phyloP scores from a whole-genome alignment of 768 basidiomycete genomes.

The Phanerochaete carnosa region DNA sequence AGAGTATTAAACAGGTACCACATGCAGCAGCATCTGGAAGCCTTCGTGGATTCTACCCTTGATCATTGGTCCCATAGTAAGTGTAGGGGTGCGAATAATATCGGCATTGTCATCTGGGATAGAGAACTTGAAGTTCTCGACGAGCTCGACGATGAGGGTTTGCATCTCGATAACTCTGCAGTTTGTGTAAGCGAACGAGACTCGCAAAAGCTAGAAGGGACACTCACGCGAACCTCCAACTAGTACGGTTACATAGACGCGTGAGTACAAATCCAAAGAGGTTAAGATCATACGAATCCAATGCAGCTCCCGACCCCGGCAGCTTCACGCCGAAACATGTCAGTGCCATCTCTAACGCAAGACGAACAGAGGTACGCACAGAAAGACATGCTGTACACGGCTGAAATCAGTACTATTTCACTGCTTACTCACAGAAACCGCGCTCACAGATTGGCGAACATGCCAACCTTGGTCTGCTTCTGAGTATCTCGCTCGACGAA shows the following conservation, averaged over 20 bases:
- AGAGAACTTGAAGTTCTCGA: slow-evolving; percentile 33
- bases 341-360: background rate
- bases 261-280: background rate
- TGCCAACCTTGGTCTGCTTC: slow-evolving; percentile 6
- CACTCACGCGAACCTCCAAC: background rate
- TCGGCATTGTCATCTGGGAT: slow-evolving; percentile 28
- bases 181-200: background rate
- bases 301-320: slow-evolving; percentile 3
- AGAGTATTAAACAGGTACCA: slow-evolving; percentile 9
- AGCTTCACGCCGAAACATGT: background rate
- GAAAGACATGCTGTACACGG: slow-evolving; percentile 4
- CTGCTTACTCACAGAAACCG: background rate
- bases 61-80: slow-evolving; percentile 33
- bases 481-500: slow-evolving; percentile 18
- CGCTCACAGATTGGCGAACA: slow-evolving; percentile 9
- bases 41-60: slow-evolving; percentile 24
- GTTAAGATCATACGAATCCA: background rate
- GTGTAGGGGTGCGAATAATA: slow-evolving; percentile 29
- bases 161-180: slow-evolving; percentile 30
- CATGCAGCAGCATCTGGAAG: slow-evolving; percentile 31
- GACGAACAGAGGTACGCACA: background rate
- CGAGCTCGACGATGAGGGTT: slow-evolving; percentile 30
- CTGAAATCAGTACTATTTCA: background rate
- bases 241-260: background rate
- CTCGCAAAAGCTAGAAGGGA: background rate